Percentiles rank a stretch among this genome's conserved stretches.
Conservation (phyloP, 2,329 filamentous ascomycete species). For the Gliomastix tumulicola region DNA sequence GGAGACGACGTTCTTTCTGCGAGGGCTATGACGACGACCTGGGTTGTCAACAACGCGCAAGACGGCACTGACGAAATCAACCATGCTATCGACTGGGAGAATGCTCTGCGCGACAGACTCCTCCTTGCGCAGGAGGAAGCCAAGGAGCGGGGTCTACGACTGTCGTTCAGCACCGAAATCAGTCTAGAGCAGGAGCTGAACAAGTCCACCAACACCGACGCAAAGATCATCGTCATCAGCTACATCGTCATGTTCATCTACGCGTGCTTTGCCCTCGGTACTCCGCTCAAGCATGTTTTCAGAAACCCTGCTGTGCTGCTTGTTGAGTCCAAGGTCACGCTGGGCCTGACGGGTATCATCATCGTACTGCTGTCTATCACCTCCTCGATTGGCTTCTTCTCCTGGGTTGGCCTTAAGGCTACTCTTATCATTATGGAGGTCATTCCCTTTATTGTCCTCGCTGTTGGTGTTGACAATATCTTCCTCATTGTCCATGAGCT, state of each 20-base stretch:
- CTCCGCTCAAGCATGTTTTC: slow-evolving; percentile 70
- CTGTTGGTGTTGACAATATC: slow-evolving; percentile 97
- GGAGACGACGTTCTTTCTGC: slow-evolving; percentile 63
- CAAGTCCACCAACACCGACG: slow-evolving; percentile 97
- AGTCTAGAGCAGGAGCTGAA: slow-evolving; percentile 94
- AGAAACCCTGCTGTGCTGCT: slow-evolving; percentile 77
- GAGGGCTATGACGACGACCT: slow-evolving; percentile 78
- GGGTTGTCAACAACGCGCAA: slow-evolving; percentile 84
- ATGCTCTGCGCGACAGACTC: slow-evolving; percentile 66
- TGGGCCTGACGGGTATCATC: slow-evolving; percentile 88
- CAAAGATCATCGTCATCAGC: slow-evolving; percentile 92
- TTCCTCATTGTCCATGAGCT: slow-evolving; percentile 98
- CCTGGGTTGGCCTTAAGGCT: slow-evolving; percentile 83
- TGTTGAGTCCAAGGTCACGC: slow-evolving; percentile 93
- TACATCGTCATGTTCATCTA: slow-evolving; percentile 99
- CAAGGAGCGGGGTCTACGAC: slow-evolving; percentile 64
- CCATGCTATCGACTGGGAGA: slow-evolving; percentile 84
- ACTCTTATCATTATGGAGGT: slow-evolving; percentile 98
- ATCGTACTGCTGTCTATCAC: slow-evolving; percentile 98
- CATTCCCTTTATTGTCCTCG: slow-evolving; percentile 93
- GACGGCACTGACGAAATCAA: slow-evolving; percentile 66
- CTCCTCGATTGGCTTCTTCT: slow-evolving; percentile 91
- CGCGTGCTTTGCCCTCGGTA: slow-evolving; percentile 85
- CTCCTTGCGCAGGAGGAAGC: slow-evolving; percentile 79
- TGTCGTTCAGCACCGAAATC: slow-evolving; percentile 94